phyloP scores from a whole-genome alignment of 1,284 basidiomycete species.

The Chondrostereum purpureum region DNA sequence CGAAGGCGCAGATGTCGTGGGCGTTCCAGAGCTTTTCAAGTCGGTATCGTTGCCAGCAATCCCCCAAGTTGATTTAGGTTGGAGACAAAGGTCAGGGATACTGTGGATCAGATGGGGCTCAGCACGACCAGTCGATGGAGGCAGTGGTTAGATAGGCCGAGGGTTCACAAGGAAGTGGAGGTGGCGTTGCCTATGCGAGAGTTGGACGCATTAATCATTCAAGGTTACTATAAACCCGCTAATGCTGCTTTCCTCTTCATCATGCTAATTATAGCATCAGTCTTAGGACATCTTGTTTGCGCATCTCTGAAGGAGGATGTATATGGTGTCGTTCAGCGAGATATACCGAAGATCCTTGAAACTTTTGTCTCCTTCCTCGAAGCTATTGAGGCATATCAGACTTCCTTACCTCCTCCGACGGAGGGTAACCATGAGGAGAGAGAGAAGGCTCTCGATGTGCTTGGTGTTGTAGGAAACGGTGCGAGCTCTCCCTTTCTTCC shows the following conservation, averaged over 20 bases:
- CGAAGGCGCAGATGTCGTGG: conserved; percentile 36
- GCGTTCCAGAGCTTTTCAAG: conserved; percentile 57
- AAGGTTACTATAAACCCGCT: conserved; percentile 37
- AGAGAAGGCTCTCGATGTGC: conserved; percentile 43
- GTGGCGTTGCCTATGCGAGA: conserved; percentile 50
- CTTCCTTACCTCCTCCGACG: conserved; percentile 29
- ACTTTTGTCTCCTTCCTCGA: conserved; percentile 61
- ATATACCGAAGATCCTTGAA: conserved; percentile 76
- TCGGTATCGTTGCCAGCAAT: conserved; percentile 27
- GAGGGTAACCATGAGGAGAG: conserved; percentile 35
- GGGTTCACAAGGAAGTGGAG: conserved; percentile 46
- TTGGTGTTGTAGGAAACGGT: conserved; percentile 59
- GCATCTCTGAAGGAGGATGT: conserved; percentile 73
- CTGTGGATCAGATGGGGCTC: conserved; percentile 5
- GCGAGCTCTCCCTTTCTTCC: conserved; percentile 21
- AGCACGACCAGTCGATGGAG: conserved; percentile 14
- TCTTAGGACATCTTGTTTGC: conserved; percentile 61
- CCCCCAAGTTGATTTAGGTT: conserved; percentile 22
- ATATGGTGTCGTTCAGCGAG: conserved; percentile 77
- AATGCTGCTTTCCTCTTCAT: conserved; percentile 2
- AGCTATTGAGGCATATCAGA: conserved; percentile 59
- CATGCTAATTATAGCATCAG: conserved; percentile 29
- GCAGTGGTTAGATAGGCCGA: conserved; percentile 54
- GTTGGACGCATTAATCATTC: conserved; percentile 50
- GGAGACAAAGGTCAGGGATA: conserved; percentile 17